Conservation (phyloP, 768 basidiomycete species). For the Tylopilus sp. region DNA sequence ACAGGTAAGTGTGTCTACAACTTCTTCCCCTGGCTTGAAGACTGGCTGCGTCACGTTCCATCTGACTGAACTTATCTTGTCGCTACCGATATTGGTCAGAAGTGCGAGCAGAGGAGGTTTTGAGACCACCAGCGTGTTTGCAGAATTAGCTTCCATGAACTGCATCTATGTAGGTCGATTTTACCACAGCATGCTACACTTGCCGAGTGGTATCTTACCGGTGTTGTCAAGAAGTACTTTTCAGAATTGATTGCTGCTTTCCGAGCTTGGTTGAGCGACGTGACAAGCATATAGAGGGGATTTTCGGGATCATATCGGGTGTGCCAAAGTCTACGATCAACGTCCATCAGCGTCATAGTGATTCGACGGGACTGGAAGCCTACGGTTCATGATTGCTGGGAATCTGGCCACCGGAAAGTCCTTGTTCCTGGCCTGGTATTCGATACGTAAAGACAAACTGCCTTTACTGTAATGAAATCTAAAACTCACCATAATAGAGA, state of each 20-base stretch:
- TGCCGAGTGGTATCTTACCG: conserved; percentile 30
- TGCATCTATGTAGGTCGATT: conserved; percentile 35
- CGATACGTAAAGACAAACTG: background rate
- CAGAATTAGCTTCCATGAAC: conserved; percentile 39
- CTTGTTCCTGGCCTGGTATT: conserved; percentile 45
- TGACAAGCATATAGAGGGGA: conserved; percentile 45
- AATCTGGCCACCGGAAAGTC: conserved; percentile 40
- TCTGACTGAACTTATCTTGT: conserved; percentile 27
- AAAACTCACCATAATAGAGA: conserved; percentile 42
- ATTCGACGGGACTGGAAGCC: conserved; percentile 1
- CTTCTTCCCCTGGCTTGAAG: conserved; percentile 38
- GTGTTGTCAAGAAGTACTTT: conserved; percentile 43
- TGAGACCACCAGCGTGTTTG: conserved; percentile 43
- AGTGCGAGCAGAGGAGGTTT: conserved; percentile 57
- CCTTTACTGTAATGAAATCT: background rate
- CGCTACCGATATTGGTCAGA: conserved; percentile 50
- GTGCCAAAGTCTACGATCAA: conserved; percentile 53
- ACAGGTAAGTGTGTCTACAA: conserved; percentile 57
- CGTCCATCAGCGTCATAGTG: conserved; percentile 5
- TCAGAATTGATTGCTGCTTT: conserved; percentile 45
- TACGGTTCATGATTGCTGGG: conserved; percentile 53
- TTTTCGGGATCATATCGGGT: conserved; percentile 50
- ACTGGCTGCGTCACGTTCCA: conserved; percentile 45
- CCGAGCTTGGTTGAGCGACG: conserved; percentile 49
- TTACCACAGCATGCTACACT: background rate